These are phyloP conservation scores for Williopsis jadinii DNA, from an alignment of 1,139 yeast species.

Conservation along the genomic window DNA sequence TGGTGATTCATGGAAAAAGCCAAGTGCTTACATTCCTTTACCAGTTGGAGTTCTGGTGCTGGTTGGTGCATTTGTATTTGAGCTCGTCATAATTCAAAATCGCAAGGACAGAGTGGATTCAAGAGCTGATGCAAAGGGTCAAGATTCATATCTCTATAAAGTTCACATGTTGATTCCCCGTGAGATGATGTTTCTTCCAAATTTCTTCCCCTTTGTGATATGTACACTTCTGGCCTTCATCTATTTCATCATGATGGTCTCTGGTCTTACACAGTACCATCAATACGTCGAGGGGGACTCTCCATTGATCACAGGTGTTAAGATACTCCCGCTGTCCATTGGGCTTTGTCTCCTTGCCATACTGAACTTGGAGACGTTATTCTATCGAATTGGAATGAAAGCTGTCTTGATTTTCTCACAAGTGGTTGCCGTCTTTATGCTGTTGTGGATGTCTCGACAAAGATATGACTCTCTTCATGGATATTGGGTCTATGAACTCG, in stretches of 20 bases:
- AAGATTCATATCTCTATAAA: background rate
- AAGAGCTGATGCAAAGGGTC: background rate
- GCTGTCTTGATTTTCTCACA: constrained; percentile 16
- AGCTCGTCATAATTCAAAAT: constrained; percentile 9
- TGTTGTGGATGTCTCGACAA: constrained; percentile 21
- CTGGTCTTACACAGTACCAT: constrained; percentile 12
- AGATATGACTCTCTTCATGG: constrained; percentile 12
- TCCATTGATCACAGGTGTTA: constrained; percentile 24
- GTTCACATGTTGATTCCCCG: constrained; percentile 14
- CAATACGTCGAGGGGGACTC: constrained; percentile 15
- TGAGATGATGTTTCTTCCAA: constrained; percentile 14
- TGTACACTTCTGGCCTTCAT: constrained; percentile 10
- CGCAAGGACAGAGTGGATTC: constrained; percentile 5
- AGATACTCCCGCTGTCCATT: constrained; percentile 19
- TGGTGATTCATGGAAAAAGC: constrained; percentile 26
- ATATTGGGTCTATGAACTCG: constrained; percentile 26
- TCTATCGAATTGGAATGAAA: constrained; percentile 15
- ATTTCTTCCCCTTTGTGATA: constrained; percentile 12
- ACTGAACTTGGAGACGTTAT: constrained; percentile 8
- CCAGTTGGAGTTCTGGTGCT: constrained; percentile 14
- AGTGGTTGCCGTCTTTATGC: constrained; percentile 8
- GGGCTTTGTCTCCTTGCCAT: constrained; percentile 6
- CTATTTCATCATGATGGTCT: constrained; percentile 9
- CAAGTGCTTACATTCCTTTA: constrained; percentile 25
- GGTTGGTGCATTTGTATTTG: constrained; percentile 9